Base-by-base conservation (phyloP, 2,329 filamentous ascomycete species). In the Zelopaecilomyces penicillatus region DNA sequence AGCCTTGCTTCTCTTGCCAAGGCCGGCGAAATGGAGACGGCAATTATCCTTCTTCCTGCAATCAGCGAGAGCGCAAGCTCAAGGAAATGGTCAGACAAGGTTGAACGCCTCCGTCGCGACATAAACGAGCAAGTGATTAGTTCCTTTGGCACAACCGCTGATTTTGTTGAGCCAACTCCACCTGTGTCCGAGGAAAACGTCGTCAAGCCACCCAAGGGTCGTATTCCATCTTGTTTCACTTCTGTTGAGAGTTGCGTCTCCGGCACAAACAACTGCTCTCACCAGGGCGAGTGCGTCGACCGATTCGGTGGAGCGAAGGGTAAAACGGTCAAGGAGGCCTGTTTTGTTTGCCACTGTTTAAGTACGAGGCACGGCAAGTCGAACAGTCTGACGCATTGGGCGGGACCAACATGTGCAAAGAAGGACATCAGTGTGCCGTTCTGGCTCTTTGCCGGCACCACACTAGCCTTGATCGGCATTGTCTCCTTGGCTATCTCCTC, bases 341-440 rank as follows among this genome's bases (percentile, higher is more conserved):
- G 91, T 76, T 97, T 83, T 62, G 73, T 77, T 46, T 98, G 93
- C 71, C 70, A 71, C 51, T 98, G 93, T 69, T 68, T 71, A 43
- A 68, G 76, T 36, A 85, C 81, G 30, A 64, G 69, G 31, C 8
- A 12, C 7, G 69, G 73, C 42, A 69, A 73, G n/a, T 71, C 66
- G 11, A 69, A 74, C 33, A 81, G 81, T 64, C 78, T 80, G 10
- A 80, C 80, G 0, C 75, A 82, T 59, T 97, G 89, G 88, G 91
- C 82, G 41, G 93, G 93, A 11, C 71, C 80, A 33, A 83, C 85
- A 39, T 98, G 93, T 70, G 82, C 93, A 61, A 98, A 97, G 79
- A 78, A 83, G 64, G 91, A 98, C 60, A 73, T 97, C 42, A 94
- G 88, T 62, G 78, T 83, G 29, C 83, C 85, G 5, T 97, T 98